phyloP scores from a whole-genome alignment of 768 basidiomycete genomes.

The Cyclocybe cylindracea region DNA sequence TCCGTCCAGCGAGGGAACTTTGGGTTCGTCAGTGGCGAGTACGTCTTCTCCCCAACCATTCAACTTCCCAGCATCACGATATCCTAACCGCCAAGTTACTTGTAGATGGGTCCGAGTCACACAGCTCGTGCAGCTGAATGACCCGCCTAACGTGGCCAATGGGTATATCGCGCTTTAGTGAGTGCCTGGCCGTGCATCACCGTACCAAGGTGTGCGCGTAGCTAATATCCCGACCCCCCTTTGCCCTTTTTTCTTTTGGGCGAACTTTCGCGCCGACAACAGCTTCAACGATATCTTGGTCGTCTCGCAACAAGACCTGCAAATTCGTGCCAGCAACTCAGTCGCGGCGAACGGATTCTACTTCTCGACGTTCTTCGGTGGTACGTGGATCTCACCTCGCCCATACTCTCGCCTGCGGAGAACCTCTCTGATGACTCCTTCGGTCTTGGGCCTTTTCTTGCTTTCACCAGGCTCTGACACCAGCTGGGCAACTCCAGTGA shows the following conservation, averaged over 20 bases:
- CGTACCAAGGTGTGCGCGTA: no score
- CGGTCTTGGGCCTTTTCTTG: slow-evolving; percentile 11
- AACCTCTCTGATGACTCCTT: not conserved
- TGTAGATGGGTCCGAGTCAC: slow-evolving; percentile 69
- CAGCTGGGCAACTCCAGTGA: slow-evolving; percentile 70
- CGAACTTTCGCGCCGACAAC: not conserved
- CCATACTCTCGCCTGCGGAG: no score
- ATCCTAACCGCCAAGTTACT: slow-evolving; percentile 1
- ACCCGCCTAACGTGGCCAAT: slow-evolving; percentile 67
- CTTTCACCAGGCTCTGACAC: slow-evolving; percentile 51
- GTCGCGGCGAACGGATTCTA: slow-evolving; percentile 69
- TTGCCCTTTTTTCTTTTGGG: not conserved
- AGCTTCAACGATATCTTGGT: slow-evolving; percentile 74
- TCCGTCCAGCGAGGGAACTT: slow-evolving; percentile 71
- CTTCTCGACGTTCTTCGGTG: slow-evolving; percentile 91
- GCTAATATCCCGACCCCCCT: no score
- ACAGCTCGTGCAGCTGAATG: slow-evolving; percentile 79
- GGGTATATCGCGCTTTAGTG: slow-evolving; percentile 73
- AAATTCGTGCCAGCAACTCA: slow-evolving; percentile 55
- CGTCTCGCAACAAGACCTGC: slow-evolving; percentile 59
- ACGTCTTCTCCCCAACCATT: slow-evolving; percentile 29
- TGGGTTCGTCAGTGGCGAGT: slow-evolving; percentile 62
- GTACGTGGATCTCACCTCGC: slow-evolving; percentile 25
- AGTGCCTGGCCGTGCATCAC: slow-evolving; percentile 24
- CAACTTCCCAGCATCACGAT: not conserved